These are phyloP conservation scores for Didymella exigua DNA, from an alignment of 2,329 filamentous ascomycete genomes.

Conservation along the genomic window DNA sequence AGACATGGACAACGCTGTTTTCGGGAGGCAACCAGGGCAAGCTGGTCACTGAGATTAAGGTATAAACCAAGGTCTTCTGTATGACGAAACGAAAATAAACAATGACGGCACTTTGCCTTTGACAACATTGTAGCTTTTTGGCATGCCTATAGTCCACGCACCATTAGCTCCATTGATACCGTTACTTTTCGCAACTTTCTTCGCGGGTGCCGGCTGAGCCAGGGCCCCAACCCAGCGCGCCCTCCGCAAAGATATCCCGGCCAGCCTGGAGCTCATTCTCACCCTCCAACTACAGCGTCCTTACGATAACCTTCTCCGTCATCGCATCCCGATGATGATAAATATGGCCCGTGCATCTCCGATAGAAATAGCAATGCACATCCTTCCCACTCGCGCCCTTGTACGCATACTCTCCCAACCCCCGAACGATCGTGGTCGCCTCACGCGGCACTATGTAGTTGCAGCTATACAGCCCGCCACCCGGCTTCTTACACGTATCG, in stretches of 20 bases:
- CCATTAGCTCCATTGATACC: neutral
- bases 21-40: slow-evolving; percentile 56
- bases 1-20: slow-evolving; percentile 57
- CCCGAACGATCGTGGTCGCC: slow-evolving; percentile 30
- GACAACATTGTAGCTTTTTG: neutral
- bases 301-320: slow-evolving; percentile 49
- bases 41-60: slow-evolving; percentile 49
- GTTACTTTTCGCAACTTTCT: neutral
- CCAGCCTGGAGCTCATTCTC: slow-evolving; percentile 42
- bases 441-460: slow-evolving; percentile 44
- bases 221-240: slow-evolving; percentile 40
- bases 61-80: neutral
- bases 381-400: slow-evolving; percentile 44
- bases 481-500: slow-evolving; percentile 44
- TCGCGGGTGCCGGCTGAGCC: neutral
- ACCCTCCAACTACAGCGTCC: slow-evolving; percentile 48
- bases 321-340: slow-evolving; percentile 50
- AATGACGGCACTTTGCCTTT: neutral
- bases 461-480: slow-evolving; percentile 45
- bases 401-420: slow-evolving; percentile 38
- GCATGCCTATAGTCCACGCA: neutral
- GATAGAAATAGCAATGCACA: slow-evolving; percentile 48
- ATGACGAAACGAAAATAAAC: neutral
- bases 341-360: slow-evolving; percentile 49
- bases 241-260: slow-evolving; percentile 49